These are phyloP conservation scores for Psilocybe sp. DNA, from an alignment of 768 basidiomycete species.

Conservation along the genomic window DNA sequence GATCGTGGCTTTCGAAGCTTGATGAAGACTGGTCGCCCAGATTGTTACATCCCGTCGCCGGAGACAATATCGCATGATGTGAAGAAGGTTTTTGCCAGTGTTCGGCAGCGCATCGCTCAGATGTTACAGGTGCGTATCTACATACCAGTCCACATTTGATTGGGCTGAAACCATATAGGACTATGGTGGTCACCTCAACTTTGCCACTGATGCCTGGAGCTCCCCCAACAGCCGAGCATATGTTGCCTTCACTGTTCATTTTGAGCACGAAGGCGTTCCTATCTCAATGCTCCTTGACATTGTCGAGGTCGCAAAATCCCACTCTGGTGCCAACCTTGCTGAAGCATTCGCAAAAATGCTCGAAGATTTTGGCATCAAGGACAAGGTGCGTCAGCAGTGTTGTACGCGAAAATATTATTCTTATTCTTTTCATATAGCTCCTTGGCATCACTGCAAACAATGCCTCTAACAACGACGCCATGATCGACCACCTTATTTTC, in stretches of 20 bases:
- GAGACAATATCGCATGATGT: conserved; percentile 7
- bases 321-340: conserved; percentile 32
- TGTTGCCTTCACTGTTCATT: conserved; percentile 29
- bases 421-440: background rate
- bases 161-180: conserved; percentile 4
- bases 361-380: conserved; percentile 23
- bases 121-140: conserved; percentile 7
- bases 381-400: background rate
- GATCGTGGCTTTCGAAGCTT: conserved; percentile 11
- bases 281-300: too few species aligned
- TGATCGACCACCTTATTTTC: background rate
- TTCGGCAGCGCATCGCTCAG: conserved; percentile 5
- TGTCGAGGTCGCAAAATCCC: conserved; percentile 33
- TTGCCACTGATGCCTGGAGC: conserved; percentile 33
- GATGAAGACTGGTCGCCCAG: conserved; percentile 10
- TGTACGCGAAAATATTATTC: background rate
- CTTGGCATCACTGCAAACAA: background rate
- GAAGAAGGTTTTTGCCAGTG: conserved; percentile 1
- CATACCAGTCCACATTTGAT: background rate
- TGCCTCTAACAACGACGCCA: conserved; percentile 3
- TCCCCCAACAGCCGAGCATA: conserved; percentile 32
- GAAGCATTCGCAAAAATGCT: conserved; percentile 27
- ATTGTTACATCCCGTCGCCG: conserved; percentile 7
- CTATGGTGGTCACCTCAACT: conserved; percentile 7
- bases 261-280: conserved; percentile 25